A percentile compares a stretch with the other conserved stretches of the same genome.
Conservation (phyloP, 768 basidiomycete species). For the Auriscalpium orientale region DNA sequence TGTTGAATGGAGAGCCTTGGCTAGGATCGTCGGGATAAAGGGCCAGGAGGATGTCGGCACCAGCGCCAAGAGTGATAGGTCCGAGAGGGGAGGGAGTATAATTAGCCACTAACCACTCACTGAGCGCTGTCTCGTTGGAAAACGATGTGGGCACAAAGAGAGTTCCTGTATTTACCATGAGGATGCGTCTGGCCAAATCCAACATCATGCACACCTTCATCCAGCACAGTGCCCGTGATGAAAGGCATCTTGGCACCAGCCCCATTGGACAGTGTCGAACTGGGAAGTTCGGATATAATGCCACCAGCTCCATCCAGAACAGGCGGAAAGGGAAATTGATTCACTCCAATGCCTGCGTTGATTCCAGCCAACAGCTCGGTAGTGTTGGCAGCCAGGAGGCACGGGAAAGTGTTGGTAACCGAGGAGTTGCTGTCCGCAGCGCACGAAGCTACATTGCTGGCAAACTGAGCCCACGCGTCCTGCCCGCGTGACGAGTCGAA, state of each 20-base stretch:
- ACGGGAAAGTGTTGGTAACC: slow-evolving; percentile 29
- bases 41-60: slow-evolving; percentile 23
- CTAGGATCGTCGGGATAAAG: slow-evolving; percentile 37
- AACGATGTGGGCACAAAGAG: slow-evolving; percentile 24
- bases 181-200: neutral
- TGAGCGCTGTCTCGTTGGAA: neutral
- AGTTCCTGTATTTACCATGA: slow-evolving; percentile 20
- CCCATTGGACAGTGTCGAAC: slow-evolving; percentile 23
- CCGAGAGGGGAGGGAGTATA: slow-evolving; percentile 11
- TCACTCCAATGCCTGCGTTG: slow-evolving; percentile 19
- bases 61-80: slow-evolving; percentile 8
- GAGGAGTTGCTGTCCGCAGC: slow-evolving; percentile 15
- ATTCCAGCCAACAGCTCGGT: slow-evolving; percentile 11
- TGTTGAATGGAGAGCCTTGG: slow-evolving; percentile 38
- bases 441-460: slow-evolving; percentile 29
- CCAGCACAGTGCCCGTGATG: slow-evolving; percentile 36
- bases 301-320: slow-evolving; percentile 36
- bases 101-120: slow-evolving; percentile 3
- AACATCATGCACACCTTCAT: slow-evolving; percentile 32
- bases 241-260: slow-evolving; percentile 34
- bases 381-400: slow-evolving; percentile 17
- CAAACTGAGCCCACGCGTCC: slow-evolving; percentile 32
- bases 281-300: slow-evolving; percentile 32
- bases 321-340: slow-evolving; percentile 29
- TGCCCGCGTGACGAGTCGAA: slow-evolving; percentile 26